A percentile compares a stretch with the other conserved stretches of the same genome.
Evolutionary conservation across 208 protist genomes (phyloP).

Genomic region (Spongospora subterranea): DNA sequence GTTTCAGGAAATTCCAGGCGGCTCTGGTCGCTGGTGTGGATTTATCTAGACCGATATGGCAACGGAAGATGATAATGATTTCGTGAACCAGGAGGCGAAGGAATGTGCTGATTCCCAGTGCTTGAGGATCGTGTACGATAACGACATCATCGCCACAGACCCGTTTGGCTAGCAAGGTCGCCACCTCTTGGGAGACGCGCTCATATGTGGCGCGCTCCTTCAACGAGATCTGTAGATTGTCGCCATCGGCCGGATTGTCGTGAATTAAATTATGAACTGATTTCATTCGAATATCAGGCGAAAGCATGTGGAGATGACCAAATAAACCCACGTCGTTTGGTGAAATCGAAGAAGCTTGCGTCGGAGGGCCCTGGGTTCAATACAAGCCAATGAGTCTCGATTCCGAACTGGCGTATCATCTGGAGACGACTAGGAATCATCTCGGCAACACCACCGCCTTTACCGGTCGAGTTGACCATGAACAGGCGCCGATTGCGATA

Average conservation of each 20-base stretch:
- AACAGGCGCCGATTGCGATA: neutral
- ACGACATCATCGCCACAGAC: neutral
- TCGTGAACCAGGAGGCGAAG: neutral
- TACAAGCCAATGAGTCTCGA: slow-evolving; percentile 51
- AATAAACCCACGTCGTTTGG: slow-evolving; percentile 17
- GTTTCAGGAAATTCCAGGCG: slow-evolving; percentile 35
- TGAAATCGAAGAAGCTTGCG: neutral
- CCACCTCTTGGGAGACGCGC: neutral
- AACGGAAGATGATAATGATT: slow-evolving; percentile 19
- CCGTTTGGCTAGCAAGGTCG: neutral
- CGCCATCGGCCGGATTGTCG: neutral
- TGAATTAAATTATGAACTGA: slow-evolving; percentile 9
- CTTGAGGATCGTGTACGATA: slow-evolving; percentile 41
- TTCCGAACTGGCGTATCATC: neutral
- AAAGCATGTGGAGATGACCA: neutral
- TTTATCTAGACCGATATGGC: slow-evolving; percentile 25
- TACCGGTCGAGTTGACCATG: slow-evolving; percentile 12
- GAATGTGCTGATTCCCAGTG: neutral
- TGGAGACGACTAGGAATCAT: neutral
- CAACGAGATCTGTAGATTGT: neutral
- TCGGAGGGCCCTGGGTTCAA: neutral
- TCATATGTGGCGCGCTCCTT: neutral
- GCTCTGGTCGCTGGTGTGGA: neutral
- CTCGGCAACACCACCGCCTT: slow-evolving; percentile 48
- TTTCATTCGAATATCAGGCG: neutral